Conservation (phyloP, 2,329 filamentous ascomycete species). For the Didymella lethalis region DNA sequence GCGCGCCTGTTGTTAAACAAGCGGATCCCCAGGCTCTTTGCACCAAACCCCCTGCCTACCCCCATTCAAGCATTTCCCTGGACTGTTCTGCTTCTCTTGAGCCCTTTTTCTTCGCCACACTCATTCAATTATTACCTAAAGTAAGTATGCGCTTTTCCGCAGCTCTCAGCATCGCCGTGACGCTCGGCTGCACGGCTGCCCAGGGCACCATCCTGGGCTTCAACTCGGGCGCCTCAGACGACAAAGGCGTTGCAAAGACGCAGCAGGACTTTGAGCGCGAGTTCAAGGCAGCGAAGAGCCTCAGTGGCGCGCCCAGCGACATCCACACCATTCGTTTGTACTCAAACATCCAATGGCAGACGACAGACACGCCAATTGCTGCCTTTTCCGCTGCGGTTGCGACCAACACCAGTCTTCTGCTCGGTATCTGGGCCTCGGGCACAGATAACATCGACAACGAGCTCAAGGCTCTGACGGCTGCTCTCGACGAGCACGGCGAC, state of each 20-base stretch:
- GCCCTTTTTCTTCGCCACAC: conserved; percentile 11
- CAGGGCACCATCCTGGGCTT: conserved; percentile 43
- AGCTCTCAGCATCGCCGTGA: conserved; percentile 34
- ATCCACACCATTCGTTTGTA: conserved; percentile 76
- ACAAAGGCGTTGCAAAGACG: conserved; percentile 56
- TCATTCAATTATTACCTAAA: conserved; percentile 9
- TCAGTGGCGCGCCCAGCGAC: conserved; percentile 68
- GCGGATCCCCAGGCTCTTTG: conserved; percentile 14
- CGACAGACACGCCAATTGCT: conserved; percentile 68
- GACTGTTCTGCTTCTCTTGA: not conserved
- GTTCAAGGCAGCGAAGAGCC: conserved; percentile 69
- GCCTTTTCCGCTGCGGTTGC: conserved; percentile 48
- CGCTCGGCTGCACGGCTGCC: conserved; percentile 31
- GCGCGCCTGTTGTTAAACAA: conserved; percentile 19
- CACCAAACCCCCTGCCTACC: conserved; percentile 2
- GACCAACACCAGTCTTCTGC: conserved; percentile 48
- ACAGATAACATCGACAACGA: conserved; percentile 47
- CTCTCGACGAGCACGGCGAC: conserved; percentile 45
- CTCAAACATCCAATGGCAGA: conserved; percentile 74
- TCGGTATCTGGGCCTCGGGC: conserved; percentile 63
- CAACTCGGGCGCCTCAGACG: conserved; percentile 45
- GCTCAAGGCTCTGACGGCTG: conserved; percentile 43
- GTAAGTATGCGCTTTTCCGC: conserved; percentile 32
- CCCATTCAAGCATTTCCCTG: not conserved
- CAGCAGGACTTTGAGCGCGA: conserved; percentile 73